These are phyloP conservation scores for Monilinia aucupariae DNA, from an alignment of 2,329 filamentous ascomycete genomes.

Conservation along the genomic window DNA sequence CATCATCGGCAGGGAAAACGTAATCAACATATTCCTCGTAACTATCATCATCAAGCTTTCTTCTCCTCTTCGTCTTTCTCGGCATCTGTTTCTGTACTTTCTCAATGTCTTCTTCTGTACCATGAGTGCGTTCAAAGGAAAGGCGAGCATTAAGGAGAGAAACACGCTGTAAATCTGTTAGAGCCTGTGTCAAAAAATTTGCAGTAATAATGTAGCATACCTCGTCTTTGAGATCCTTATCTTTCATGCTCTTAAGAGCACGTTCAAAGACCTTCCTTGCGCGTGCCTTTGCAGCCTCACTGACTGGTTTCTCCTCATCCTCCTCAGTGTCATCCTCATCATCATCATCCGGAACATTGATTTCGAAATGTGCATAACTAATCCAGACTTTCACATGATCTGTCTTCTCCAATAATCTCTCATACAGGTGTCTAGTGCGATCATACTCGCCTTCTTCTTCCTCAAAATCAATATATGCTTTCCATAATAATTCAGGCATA, in stretches of 20 bases:
- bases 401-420: slow-evolving; percentile 88
- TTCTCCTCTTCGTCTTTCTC: slow-evolving; percentile 82
- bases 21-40: slow-evolving; percentile 98
- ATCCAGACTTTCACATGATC: slow-evolving; percentile 99
- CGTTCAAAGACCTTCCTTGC: slow-evolving; percentile 80
- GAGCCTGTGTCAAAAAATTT: slow-evolving; percentile 13
- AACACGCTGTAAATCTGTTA: slow-evolving; percentile 55
- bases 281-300: slow-evolving; percentile 75
- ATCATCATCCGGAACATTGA: slow-evolving; percentile 76
- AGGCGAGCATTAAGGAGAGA: slow-evolving; percentile 88
- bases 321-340: slow-evolving; percentile 54
- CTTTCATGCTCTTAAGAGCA: slow-evolving; percentile 80
- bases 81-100: slow-evolving; percentile 92
- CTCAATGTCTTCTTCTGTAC: slow-evolving; percentile 66
- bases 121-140: slow-evolving; percentile 83
- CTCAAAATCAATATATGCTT: slow-evolving; percentile 97
- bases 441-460: slow-evolving; percentile 92
- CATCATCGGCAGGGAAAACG: slow-evolving; percentile 92
- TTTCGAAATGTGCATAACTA: slow-evolving; percentile 96
- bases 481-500: slow-evolving; percentile 98
- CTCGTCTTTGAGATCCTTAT: slow-evolving; percentile 86
- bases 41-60: slow-evolving; percentile 83
- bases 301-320: slow-evolving; percentile 58
- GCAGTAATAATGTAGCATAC: slow-evolving; percentile 36
- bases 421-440: slow-evolving; percentile 74